Evolutionary conservation across 225 moss, liverwort and hornwort species (phyloP).

Genomic region (Straminergon stramineum): DNA sequence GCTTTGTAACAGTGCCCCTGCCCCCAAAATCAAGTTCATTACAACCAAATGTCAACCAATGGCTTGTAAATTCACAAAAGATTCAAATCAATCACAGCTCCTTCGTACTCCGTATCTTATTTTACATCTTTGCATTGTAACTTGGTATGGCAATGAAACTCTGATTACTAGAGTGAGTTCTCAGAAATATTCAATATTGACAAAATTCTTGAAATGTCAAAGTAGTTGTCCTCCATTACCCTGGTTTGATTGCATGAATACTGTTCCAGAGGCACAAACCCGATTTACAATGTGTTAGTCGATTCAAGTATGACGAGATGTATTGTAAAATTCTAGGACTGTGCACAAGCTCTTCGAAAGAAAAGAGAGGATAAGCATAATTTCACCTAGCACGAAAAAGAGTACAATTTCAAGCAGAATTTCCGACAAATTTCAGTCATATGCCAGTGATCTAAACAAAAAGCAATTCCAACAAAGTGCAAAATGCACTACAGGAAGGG

Average conservation of each 20-base stretch:
- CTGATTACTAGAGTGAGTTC: not conserved
- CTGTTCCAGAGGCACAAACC: not conserved
- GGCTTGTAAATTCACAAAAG: not conserved
- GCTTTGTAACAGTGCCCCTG: too few species aligned
- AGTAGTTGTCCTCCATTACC: not conserved
- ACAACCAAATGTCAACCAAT: too few species aligned
- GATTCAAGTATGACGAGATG: not conserved
- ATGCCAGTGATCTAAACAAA: not conserved
- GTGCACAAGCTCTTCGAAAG: not conserved
- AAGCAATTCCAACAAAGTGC: not conserved
- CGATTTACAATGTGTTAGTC: not conserved
- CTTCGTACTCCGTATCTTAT: not conserved
- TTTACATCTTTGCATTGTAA: too few species aligned
- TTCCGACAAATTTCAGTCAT: not conserved
- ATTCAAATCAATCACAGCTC: not conserved
- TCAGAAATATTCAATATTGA: not conserved
- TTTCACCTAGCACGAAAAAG: not conserved
- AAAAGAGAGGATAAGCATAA: not conserved
- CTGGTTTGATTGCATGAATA: not conserved
- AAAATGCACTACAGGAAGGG: not conserved
- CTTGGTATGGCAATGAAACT: not conserved
- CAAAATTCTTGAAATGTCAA: not conserved
- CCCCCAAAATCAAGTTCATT: not conserved
- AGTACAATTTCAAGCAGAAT: not conserved
- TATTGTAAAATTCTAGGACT: not conserved